Evolutionary conservation across 116 monocot species (phyloP), one percentile per base, ranked within the genome.

Genomic region (Dioscorea cayenensis): DNA sequence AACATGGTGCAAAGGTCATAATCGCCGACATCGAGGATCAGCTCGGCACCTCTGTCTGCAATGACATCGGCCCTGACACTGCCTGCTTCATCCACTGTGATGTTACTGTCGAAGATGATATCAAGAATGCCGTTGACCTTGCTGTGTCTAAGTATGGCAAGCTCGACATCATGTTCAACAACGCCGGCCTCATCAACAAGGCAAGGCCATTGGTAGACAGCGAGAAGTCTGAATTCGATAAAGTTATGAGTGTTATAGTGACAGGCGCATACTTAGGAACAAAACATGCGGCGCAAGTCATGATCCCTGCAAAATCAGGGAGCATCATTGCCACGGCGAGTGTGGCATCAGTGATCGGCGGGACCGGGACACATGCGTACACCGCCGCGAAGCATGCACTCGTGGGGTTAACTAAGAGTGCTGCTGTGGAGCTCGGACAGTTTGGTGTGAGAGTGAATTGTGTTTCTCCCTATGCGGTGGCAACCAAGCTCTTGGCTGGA

Each of bases 161-260:
- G 66, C 85, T 87, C 12, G 91, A 91, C 77, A 71, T 91, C 80
- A 87, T 87, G 83, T 91, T 81, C 80, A 87, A 84, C 77, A 91
- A 87, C 63, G 87, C 91, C 7, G 91, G 91, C 25, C 21, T 75
- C n/a, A 12, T 52, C 36, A 22, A 38, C 6, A 20, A 43, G 60
- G 23, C 16, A 27, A 25, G 23, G 5, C 2, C 63, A 36, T 20
- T 77, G 7, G 6, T 18, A 27, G 63, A 75, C 19, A 49, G n/a
- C 72, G 60, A 66, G 14, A 74, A 65, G 16, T 17, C 70, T 0
- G 81, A 81, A 32, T 78, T 85, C 68, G 75, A 81, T 59, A 63
- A 65, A 2, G 77, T 81, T 35, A 28, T 85, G 5, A 25, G 66
- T n/a, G 68, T 84, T 6, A 85, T 81, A 68, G 13, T 78, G 7